A percentile compares a stretch with the other conserved stretches of the same genome.
Evolutionary conservation across 805 yeast genomes (phyloP).

Genomic region (Myxozyma geophila): DNA sequence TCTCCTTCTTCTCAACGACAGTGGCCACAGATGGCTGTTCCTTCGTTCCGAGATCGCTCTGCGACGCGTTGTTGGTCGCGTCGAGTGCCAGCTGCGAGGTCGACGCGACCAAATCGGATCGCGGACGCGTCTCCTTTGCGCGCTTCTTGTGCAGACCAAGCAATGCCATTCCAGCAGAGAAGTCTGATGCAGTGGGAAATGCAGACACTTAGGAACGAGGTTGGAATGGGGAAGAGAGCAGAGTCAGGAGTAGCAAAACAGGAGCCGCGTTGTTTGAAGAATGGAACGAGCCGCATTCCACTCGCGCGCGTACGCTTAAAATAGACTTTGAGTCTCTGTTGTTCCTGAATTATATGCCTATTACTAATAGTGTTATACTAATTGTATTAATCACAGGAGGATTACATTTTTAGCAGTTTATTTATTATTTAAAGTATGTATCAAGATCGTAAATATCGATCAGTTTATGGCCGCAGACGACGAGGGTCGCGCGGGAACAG

Average conservation of each 20-base stretch:
- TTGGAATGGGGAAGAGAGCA: background rate
- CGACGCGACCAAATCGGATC: slow-evolving; percentile 9
- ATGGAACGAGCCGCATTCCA: slow-evolving; percentile 11
- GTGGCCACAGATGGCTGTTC: background rate
- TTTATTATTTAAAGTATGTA: too few relatives aligned
- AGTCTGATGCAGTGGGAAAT: background rate
- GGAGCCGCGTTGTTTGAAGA: background rate
- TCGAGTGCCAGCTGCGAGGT: slow-evolving; percentile 11
- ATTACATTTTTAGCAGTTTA: too few relatives aligned
- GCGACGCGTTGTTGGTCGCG: slow-evolving; percentile 15
- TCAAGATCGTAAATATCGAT: background rate
- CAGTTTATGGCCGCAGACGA: slow-evolving; percentile 73
- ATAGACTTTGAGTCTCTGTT: background rate
- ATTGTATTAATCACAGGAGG: too few relatives aligned
- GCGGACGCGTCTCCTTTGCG: slow-evolving; percentile 4
- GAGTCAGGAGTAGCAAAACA: background rate
- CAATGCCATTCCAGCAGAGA: slow-evolving; percentile 8
- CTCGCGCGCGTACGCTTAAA: slow-evolving; percentile 1
- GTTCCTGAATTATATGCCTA: background rate
- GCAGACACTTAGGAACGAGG: background rate
- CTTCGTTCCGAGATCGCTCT: background rate
- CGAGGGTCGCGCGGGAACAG: slow-evolving; percentile 98
- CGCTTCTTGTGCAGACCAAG: slow-evolving; percentile 12
- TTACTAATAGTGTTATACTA: too few relatives aligned
- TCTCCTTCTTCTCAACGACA: background rate